Base-by-base conservation (phyloP, 1,284 basidiomycete genomes). In the Ustilago nuda region DNA sequence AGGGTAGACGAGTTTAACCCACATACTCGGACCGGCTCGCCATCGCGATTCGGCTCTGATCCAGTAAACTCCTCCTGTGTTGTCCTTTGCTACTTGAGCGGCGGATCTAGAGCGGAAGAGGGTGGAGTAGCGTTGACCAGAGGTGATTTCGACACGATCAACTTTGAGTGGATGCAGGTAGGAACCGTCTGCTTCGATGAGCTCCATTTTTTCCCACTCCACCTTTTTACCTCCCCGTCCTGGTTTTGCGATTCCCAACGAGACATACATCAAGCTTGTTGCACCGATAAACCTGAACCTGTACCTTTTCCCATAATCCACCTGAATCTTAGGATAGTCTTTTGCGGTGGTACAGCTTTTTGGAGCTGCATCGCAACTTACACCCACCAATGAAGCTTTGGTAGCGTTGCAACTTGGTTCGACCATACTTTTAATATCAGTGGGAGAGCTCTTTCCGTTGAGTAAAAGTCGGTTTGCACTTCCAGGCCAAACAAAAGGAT, bases 121-220 rank as follows among this genome's bases (percentile, higher is more conserved):
- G 13, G 58, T 66, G 4, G 74, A 78, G 62, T 83, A 82, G 0
- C 83, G 61, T 51, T 84, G 82, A 6, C 83, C 83, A 0, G 76
- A 46, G 0, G 67, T 61, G 12, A 81, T 15, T 61, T 84, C 80
- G 19, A 82, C 57, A 8, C 60, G 57, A 27, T 66, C 54, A 3
- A 72, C 60, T 13, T 62, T 35, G 1, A 71, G 12, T 0, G 68
- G 32, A 27, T 78, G 52, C 9, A 83, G 43, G 35, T 83, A 79
- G 8, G 65, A 56, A 0, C 78, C 81, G 33, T 84, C 83, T 11
- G 71, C 83, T 43, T 74, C 83, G 41, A 84, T 79, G 48, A 84
- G 52, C 30, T 41, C 66, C 52, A 78, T 50, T 6, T 58, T 67
- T 2, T 70, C 63, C 62, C 61, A n/a, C 12, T 4, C 12, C 41